Conservation (phyloP, 2,329 filamentous ascomycete genomes). For the Hypoxylon rubiginosum region DNA sequence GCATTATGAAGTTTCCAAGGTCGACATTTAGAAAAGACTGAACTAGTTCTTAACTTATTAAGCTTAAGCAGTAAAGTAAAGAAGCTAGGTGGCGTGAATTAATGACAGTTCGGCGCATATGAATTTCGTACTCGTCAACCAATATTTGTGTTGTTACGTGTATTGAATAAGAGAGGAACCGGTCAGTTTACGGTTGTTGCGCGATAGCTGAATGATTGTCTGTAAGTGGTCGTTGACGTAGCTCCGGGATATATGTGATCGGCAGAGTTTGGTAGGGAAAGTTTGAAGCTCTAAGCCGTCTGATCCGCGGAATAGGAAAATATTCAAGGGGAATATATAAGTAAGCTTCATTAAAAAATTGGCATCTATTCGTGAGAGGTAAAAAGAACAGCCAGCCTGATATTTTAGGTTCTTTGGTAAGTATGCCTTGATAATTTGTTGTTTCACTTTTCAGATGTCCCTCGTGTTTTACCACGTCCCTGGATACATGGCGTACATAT, state of each 20-base stretch:
- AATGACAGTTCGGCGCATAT: conserved; percentile 10
- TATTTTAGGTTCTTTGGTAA: background rate
- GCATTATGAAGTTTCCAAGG: conserved; percentile 33
- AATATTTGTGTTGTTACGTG: conserved; percentile 14
- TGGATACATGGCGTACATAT: background rate
- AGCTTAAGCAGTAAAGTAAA: conserved; percentile 14
- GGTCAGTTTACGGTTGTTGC: conserved; percentile 11
- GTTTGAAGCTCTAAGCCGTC: conserved; percentile 15
- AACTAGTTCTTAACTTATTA: conserved; percentile 5
- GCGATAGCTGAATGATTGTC: conserved; percentile 15
- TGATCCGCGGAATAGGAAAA: conserved; percentile 3
- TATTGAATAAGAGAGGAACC: conserved; percentile 8
- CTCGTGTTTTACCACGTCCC: background rate
- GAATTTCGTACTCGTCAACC: conserved; percentile 6
- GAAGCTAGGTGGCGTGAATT: conserved; percentile 2
- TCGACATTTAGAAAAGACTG: conserved; percentile 2
- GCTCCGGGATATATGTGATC: background rate
- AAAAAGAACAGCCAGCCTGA: background rate
- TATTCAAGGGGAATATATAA: conserved; percentile 11
- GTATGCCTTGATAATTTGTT: conserved; percentile 2
- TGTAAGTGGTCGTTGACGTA: conserved; percentile 8
- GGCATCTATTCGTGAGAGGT: conserved; percentile 9
- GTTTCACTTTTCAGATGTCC: conserved; percentile 12
- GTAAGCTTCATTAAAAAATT: conserved; percentile 3
- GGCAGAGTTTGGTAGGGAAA: background rate